phyloP scores from a whole-genome alignment of 805 yeast species.

The Kodamaea restingae region DNA sequence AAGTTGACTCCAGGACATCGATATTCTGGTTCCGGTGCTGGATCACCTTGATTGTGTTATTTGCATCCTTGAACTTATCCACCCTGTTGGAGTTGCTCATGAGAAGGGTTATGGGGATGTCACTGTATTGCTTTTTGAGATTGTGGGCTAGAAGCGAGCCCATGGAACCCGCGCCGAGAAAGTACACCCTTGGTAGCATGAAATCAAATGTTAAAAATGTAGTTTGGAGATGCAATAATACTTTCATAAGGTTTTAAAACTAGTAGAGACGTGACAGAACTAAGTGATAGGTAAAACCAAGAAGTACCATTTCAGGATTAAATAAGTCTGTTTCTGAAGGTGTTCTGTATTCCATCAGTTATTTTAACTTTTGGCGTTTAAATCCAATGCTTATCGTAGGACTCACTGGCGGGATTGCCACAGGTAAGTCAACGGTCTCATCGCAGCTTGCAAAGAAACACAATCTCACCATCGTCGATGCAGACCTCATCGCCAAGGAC shows the following conservation, averaged over 20 bases:
- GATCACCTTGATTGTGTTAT: constrained; percentile 32
- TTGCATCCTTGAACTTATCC: constrained; percentile 36
- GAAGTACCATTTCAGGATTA: no score
- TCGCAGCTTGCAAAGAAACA: constrained; percentile 47
- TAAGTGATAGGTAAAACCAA: no score
- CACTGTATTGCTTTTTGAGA: constrained; percentile 39
- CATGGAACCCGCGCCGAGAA: constrained; percentile 53
- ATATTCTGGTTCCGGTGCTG: constrained; percentile 20
- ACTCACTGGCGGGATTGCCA: constrained; percentile 95
- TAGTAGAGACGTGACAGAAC: no score
- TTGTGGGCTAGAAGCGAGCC: constrained; percentile 47
- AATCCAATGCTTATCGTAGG: constrained; percentile 82
- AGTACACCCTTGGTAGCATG: constrained; percentile 37
- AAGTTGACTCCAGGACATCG: constrained; percentile 13
- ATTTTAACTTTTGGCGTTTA: not conserved
- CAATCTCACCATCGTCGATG: constrained; percentile 68
- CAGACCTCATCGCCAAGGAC: constrained; percentile 83
- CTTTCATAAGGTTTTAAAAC: not conserved
- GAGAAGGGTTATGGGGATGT: constrained; percentile 32
- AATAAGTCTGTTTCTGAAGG: no score
- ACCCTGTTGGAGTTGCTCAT: constrained; percentile 39
- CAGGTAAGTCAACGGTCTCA: constrained; percentile 95
- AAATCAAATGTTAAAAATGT: constrained; percentile 10
- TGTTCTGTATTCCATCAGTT: not conserved
- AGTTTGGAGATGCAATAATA: not conserved